Conservation (phyloP, 2,329 filamentous ascomycete genomes). For the Coleophoma crateriformis region DNA sequence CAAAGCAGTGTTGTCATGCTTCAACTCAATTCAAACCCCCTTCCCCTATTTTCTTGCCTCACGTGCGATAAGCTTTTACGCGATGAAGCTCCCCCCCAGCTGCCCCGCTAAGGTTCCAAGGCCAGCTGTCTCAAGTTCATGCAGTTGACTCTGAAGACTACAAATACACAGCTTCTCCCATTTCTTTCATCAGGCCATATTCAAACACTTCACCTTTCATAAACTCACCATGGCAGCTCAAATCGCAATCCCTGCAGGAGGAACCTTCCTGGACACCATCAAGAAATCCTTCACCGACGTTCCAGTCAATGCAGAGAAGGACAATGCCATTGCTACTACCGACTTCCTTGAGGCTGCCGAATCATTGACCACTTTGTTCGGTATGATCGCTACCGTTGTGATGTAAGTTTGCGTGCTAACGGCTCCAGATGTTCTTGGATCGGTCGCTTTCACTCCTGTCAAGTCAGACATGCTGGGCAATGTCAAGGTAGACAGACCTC, state of each 20-base stretch:
- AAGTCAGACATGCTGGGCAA: constrained; percentile 91
- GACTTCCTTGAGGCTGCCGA: constrained; percentile 91
- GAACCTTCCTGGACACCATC: constrained; percentile 80
- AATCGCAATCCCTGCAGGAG: constrained; percentile 23
- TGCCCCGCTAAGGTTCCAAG: not conserved
- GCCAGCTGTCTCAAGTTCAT: constrained; percentile 1
- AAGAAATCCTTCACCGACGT: constrained; percentile 82
- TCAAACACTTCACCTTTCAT: not conserved
- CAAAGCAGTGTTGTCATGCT: too few relatives aligned
- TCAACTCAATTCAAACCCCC: too few relatives aligned
- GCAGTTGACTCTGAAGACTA: not conserved
- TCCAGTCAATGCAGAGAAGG: constrained; percentile 65
- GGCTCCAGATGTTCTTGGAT: constrained; percentile 52
- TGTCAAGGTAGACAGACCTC: constrained; percentile 62
- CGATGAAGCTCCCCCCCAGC: not conserved
- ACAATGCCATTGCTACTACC: constrained; percentile 73
- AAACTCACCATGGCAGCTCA: constrained; percentile 15
- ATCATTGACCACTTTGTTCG: constrained; percentile 80
- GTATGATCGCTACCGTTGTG: constrained; percentile 37
- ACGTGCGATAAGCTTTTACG: not conserved
- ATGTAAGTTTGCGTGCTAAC: not conserved
- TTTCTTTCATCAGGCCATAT: too few relatives aligned
- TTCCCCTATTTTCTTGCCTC: not conserved
- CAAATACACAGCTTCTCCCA: not conserved
- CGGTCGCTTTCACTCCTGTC: constrained; percentile 79